Conservation (phyloP, 192 early-diverging fungal genomes). For the Lobosporangium transversale region DNA sequence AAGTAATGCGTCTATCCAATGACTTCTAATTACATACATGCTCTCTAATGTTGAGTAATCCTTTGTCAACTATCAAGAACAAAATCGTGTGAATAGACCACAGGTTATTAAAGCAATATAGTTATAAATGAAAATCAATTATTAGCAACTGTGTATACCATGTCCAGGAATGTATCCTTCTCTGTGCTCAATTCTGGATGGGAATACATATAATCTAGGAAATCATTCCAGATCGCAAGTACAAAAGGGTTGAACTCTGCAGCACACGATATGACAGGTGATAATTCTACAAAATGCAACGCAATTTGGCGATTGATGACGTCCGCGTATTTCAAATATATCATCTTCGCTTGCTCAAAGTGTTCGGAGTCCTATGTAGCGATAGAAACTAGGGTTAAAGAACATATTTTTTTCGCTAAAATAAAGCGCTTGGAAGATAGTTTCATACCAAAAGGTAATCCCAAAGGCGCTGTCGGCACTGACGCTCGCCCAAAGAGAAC, state of each 20-base stretch:
- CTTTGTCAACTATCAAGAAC: slow-evolving; percentile 22
- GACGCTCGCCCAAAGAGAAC: slow-evolving; percentile 20
- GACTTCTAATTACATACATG: slow-evolving; percentile 50
- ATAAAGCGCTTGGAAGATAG: neutral
- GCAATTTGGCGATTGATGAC: slow-evolving; percentile 39
- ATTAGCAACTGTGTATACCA: slow-evolving; percentile 21
- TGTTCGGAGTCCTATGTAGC: slow-evolving; percentile 30
- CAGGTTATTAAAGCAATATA: too few relatives aligned
- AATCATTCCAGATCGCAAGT: slow-evolving; percentile 39
- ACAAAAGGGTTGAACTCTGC: slow-evolving; percentile 5
- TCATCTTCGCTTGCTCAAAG: slow-evolving; percentile 23
- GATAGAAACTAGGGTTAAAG: neutral
- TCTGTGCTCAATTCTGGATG: slow-evolving; percentile 20
- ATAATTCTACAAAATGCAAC: slow-evolving; percentile 20
- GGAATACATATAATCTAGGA: slow-evolving; percentile 38
- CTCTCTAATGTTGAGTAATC: slow-evolving; percentile 34
- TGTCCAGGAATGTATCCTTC: slow-evolving; percentile 22
- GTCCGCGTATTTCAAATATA: slow-evolving; percentile 33
- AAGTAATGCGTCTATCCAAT: too few relatives aligned
- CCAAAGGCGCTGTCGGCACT: slow-evolving; percentile 27
- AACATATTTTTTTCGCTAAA: neutral
- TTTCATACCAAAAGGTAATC: slow-evolving; percentile 19
- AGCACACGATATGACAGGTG: slow-evolving; percentile 1
- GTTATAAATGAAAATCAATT: too few relatives aligned
- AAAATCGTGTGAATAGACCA: neutral